Base-by-base conservation (phyloP, 352 stramenopile genomes). In the Phytophthora capsici region DNA sequence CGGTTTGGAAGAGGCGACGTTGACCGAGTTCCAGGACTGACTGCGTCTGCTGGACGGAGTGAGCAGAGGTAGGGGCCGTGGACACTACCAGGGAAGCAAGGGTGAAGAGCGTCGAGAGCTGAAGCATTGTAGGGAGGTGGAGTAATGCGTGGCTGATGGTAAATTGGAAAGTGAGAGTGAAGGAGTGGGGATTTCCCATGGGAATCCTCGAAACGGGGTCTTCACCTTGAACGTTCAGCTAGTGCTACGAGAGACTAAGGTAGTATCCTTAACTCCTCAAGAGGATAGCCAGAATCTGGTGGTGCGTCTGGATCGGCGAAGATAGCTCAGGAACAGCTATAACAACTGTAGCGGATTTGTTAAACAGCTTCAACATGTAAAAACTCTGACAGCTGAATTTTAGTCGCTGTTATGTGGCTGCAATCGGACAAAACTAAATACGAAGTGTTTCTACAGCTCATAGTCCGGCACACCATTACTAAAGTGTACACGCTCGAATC, bases 251-350 rank as follows among this genome's bases (percentile, higher is more conserved):
- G 55, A 40, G 30, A 53, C 22, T 8, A 37, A 23, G 37, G 51
- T 22, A 13, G 26, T 30, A 30, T 30, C 4, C 26, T 30, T 30
- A 30, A 34, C 28, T 34, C 14, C 28, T 4, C 10, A 17, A 9
- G 12, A 8, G 37, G 20, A 57, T 66, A 14, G n/a, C 28, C 37
- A 7, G 25, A 65, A 32, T 65, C 62, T 55, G 62, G 62, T 70
- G 62, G 62, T 70, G 53, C 62, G 58, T 38, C 30, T 55, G 56
- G 46, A 38, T 59, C 26, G 28, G 55, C 30, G 55, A 49, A 38
- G 54, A 65, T 69, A 64, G 62, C 46, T 58, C 37, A 16, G 53
- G 54, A 70, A 65, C 43, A 45, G 17, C 17, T n/a, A n/a, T n/a
- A n/a, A n/a, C n/a, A n/a, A n/a, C n/a, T n/a, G n/a, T n/a, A n/a